Evolutionary conservation across 2,329 filamentous ascomycete species (phyloP), one percentile per base, ranked within the genome.

Genomic region (Trichophyton benhamiae): DNA sequence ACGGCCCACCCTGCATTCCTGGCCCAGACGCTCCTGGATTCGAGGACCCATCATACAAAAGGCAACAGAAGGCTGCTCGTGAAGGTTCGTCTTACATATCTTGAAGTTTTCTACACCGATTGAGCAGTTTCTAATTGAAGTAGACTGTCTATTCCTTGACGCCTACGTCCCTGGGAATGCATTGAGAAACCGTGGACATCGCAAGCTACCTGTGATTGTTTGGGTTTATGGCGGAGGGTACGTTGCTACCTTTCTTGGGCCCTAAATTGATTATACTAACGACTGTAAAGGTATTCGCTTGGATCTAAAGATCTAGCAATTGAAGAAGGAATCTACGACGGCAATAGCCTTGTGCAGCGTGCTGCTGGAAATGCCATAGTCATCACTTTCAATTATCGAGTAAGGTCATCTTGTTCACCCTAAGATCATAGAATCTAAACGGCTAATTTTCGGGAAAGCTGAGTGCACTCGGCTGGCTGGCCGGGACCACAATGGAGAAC

Each of bases 61-160:
- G 22, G 41, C 55, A 41, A 17, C 33, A 9, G 25, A 58, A 58
- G 22, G 9, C 15, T 27, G 13, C 33, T 17, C 33, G 38, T 25
- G 55, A 58, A 42, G 55, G 55, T 58, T 41, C 7, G 55, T 42
- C n/a, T 33, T 44, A n/a, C 15, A 6, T 20, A 3, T 20, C 22
- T 41, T 20, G 53, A 36, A 30, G 53, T 55, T 49, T 59, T 60
- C 22, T 33, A 27, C 60, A 5, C 8, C 9, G 8, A 7, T 13
- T 17, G 41, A 9, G 9, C 9, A 3, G 44, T 11, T 25, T 53
- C 65, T 62, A n/a, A 62, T 57, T 30, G 3, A 66, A 11, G 78
- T 80, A 65, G 78, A 81, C 62, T 81, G 79, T 62, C 72, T 81
- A 1, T 79, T 79, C 64, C 73, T 81, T 11, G 78, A 81, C 64